Percentiles rank a stretch among this genome's conserved stretches.
phyloP scores from a whole-genome alignment of 176 grass and related monocot genomes.

The Ananas comosus region DNA sequence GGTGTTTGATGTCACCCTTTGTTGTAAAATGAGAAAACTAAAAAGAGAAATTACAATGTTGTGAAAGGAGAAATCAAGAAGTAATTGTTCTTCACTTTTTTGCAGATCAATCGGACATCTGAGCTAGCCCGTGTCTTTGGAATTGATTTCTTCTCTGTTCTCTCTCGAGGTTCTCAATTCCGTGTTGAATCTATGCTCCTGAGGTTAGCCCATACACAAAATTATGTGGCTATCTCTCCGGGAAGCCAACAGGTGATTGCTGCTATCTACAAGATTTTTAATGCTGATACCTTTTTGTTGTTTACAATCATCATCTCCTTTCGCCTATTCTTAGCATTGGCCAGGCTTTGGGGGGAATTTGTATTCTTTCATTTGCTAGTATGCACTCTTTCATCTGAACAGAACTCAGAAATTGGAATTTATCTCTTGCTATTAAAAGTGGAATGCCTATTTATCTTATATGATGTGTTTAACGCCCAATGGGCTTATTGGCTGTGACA shows the following conservation, averaged over 20 bases:
- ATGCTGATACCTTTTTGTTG: not conserved
- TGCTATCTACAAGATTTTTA: not conserved
- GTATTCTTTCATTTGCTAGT: too few relatives aligned
- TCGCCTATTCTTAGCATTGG: not conserved
- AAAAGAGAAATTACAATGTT: not conserved
- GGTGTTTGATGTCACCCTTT: not conserved
- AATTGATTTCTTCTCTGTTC: constrained; percentile 97
- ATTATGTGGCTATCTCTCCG: constrained; percentile 95
- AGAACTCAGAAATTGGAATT: not conserved
- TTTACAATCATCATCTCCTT: not conserved
- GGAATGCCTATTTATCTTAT: not conserved
- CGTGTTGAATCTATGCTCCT: constrained; percentile 98
- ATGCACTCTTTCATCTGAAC: too few relatives aligned
- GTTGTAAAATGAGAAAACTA: not conserved
- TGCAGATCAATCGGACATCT: constrained; percentile 93
- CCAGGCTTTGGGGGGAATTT: not conserved
- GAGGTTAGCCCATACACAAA: constrained; percentile 91
- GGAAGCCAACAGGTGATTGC: constrained; percentile 67
- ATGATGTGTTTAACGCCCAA: not conserved
- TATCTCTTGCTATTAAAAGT: not conserved
- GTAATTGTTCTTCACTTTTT: constrained; percentile 2
- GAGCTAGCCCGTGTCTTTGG: constrained; percentile 96
- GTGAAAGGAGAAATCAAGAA: too few relatives aligned
- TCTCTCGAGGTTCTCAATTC: constrained; percentile 92
- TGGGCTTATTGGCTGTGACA: too few relatives aligned